Percentiles rank a stretch among this genome's conserved stretches.
Evolutionary conservation across 2,329 filamentous ascomycete species (phyloP).

Genomic region (Bipolaris gigantea): DNA sequence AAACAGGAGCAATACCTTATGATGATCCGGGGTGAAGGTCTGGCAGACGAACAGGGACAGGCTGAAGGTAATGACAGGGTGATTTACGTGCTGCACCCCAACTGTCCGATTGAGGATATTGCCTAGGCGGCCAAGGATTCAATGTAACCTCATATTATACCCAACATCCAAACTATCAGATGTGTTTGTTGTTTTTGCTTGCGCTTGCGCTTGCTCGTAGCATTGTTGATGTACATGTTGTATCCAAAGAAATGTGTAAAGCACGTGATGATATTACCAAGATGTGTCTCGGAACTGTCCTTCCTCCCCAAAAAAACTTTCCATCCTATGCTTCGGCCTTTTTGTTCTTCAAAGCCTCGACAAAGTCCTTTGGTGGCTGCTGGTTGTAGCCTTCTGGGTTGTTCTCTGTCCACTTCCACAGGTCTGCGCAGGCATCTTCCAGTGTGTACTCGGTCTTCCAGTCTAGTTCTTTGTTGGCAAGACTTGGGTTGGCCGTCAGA

Average conservation of each 20-base stretch:
- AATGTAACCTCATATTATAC: not conserved
- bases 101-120: slow-evolving; percentile 76
- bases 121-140: slow-evolving; percentile 5
- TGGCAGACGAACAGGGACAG: slow-evolving; percentile 76
- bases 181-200: not conserved
- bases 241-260: not conserved
- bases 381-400: slow-evolving; percentile 95
- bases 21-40: slow-evolving; percentile 75
- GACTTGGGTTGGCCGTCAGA: slow-evolving; percentile 85
- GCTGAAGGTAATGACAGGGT: slow-evolving; percentile 53
- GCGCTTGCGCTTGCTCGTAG: not conserved
- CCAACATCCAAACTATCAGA: not conserved
- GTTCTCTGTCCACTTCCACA: slow-evolving; percentile 97
- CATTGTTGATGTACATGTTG: not conserved
- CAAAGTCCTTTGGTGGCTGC: slow-evolving; percentile 79
- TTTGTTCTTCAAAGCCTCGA: slow-evolving; percentile 57
- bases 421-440: slow-evolving; percentile 88
- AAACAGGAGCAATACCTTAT: slow-evolving; percentile 61
- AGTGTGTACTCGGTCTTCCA: slow-evolving; percentile 92
- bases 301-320: not conserved
- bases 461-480: slow-evolving; percentile 83
- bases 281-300: not conserved
- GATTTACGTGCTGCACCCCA: slow-evolving; percentile 90
- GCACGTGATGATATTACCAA: not conserved
- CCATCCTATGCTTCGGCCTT: slow-evolving; percentile 11